Conservation (phyloP, 2,329 filamentous ascomycete species). For the Venturia nashicola region DNA sequence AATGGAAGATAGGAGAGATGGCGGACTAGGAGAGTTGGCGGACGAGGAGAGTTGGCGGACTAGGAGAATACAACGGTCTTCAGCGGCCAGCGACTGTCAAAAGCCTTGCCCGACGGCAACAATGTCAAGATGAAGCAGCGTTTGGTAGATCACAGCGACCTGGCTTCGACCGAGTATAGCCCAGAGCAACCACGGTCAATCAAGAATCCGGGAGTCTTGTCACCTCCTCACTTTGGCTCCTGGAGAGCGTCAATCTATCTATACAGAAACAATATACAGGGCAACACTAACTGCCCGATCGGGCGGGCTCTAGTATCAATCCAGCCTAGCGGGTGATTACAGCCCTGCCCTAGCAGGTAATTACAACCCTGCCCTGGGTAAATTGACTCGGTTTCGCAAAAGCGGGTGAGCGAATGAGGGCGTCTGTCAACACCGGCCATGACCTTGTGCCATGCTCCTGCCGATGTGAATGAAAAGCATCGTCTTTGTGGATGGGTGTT, state of each 20-base stretch:
- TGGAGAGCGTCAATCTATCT: neutral
- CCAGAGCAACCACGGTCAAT: neutral
- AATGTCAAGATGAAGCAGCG: neutral
- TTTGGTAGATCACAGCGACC: neutral
- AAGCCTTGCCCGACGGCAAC: neutral
- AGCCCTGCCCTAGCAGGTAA: neutral
- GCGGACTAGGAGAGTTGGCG: neutral
- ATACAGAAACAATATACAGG: conserved; percentile 3
- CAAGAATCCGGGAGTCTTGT: neutral
- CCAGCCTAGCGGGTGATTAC: neutral
- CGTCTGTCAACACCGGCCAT: neutral
- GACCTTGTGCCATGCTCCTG: neutral
- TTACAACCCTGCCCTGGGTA: neutral
- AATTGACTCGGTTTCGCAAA: conserved; percentile 1
- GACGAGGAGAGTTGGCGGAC: neutral
- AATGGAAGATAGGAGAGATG: neutral
- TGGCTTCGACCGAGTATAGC: neutral
- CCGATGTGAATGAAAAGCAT: neutral
- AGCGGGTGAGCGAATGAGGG: neutral
- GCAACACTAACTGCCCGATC: neutral
- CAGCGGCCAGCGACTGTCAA: neutral
- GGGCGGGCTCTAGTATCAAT: neutral
- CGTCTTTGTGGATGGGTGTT: neutral
- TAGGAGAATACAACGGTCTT: neutral
- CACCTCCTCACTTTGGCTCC: conserved; percentile 1